Base-by-base conservation (phyloP, 108 stramenopile genomes). In the Fragilariopsis cylindrus region DNA sequence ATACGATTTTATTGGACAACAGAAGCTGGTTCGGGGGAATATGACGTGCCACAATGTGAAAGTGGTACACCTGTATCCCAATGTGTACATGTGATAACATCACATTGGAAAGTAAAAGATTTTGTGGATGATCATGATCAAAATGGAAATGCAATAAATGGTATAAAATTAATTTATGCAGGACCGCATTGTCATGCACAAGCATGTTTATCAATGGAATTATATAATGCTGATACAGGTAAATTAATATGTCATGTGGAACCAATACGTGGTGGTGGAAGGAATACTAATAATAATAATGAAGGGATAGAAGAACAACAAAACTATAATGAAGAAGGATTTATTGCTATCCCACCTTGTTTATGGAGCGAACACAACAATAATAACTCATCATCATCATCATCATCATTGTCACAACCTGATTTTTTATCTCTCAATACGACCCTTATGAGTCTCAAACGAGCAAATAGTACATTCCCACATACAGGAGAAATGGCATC, bases 191-290 rank as follows among this genome's bases (percentile, higher is more conserved):
- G 82, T 48, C 82, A 83, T 52, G 82, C 82, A 1, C 82, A 78
- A 5, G 41, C 69, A 3, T 83, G 82, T 49, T 15, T 83, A 19
- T 79, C 77, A 11, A 78, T 79, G 82, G 82, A 83, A 47, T 63
- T 83, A 13, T 83, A 83, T 63, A 83, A 83, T 75, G 82, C 73
- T 5, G 82, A 83, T 52, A 83, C 82, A 3, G 82, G 82, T 6
- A 43, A 58, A 13, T 50, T 83, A 39, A 39, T 83, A 60, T 83
- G 82, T 43, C 65, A 16, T 19, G 69, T 83, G 15, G 74, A 75
- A 19, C 74, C 82, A 5, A 65, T 55, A 6, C 30, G 19, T 30
- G 82, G 82, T 8, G 13, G 43, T 5, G 56, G 74, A 21, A 8
- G 55, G 4, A 57, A 7, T n/a, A 7, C 56, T 12, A 40, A 39